A percentile compares a stretch with the other conserved stretches of the same genome.
These are phyloP conservation scores for Arxiozyma slooffiae DNA, from an alignment of 1,139 yeast species.

Conservation along the genomic window DNA sequence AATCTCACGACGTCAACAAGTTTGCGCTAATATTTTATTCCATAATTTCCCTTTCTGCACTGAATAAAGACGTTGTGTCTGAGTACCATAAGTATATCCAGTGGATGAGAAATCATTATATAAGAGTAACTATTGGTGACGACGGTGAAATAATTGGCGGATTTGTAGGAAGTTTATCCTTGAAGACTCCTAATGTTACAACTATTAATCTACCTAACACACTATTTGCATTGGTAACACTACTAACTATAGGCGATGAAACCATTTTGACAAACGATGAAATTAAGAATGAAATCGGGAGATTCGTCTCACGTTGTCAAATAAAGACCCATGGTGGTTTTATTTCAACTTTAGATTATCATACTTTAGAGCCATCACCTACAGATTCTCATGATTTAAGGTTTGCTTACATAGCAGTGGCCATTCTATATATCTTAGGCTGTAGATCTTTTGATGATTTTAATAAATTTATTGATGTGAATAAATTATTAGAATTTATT, in stretches of 20 bases:
- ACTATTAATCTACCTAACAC: constrained; percentile 26
- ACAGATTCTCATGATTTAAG: constrained; percentile 67
- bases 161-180: constrained; percentile 19
- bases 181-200: constrained; percentile 11
- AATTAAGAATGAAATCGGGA: constrained; percentile 11
- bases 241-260: constrained; percentile 14
- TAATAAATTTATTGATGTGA: constrained; percentile 38
- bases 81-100: constrained; percentile 10
- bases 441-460: constrained; percentile 18
- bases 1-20: constrained; percentile 25
- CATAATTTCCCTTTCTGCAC: constrained; percentile 15
- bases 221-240: constrained; percentile 21
- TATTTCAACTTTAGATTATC: constrained; percentile 39
- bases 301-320: constrained; percentile 23
- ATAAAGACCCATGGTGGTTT: constrained; percentile 41
- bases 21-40: constrained; percentile 27
- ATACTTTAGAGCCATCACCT: constrained; percentile 29
- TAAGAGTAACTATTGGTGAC: not conserved
- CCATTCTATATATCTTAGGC: constrained; percentile 48
- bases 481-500: constrained; percentile 36
- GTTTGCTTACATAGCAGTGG: constrained; percentile 63
- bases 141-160: constrained; percentile 17
- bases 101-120: constrained; percentile 20
- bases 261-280: constrained; percentile 10
- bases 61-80: constrained; percentile 13